Conservation (phyloP, 2,329 filamentous ascomycete genomes). For the Daldinia eschscholtzii region DNA sequence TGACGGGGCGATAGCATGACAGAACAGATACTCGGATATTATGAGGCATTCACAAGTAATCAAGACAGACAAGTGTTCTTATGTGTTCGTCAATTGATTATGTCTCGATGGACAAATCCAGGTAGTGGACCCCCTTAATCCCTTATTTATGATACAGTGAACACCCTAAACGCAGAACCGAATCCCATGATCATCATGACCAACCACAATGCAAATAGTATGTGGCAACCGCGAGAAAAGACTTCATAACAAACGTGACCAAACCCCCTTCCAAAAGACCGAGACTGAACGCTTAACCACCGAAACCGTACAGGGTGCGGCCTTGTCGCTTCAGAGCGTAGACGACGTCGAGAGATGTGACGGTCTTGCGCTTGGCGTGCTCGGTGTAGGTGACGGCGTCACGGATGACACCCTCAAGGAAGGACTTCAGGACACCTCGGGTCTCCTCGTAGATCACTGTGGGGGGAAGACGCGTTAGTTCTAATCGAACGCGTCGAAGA, state of each 20-base stretch:
- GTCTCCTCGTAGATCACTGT: constrained; percentile 65
- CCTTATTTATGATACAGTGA: constrained; percentile 53
- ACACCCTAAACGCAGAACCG: constrained; percentile 53
- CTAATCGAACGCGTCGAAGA: constrained; percentile 5
- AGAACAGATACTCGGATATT: background rate
- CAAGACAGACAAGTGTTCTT: constrained; percentile 20
- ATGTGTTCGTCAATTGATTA: constrained; percentile 51
- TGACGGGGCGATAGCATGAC: background rate
- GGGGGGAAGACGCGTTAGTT: constrained; percentile 43
- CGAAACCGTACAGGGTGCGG: constrained; percentile 76
- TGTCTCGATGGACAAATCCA: constrained; percentile 50
- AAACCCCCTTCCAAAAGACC: constrained; percentile 40
- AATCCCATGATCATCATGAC: constrained; percentile 54
- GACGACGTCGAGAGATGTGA: constrained; percentile 74
- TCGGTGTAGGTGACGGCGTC: constrained; percentile 85
- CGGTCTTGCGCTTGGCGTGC: constrained; percentile 84
- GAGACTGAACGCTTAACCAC: constrained; percentile 62
- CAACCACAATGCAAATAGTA: constrained; percentile 48
- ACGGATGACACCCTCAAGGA: constrained; percentile 85
- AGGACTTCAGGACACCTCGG: constrained; percentile 84
- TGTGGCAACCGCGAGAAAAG: constrained; percentile 52
- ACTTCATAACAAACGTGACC: constrained; percentile 55
- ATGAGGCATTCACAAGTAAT: background rate
- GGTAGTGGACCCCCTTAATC: constrained; percentile 47
- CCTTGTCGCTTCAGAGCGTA: constrained; percentile 75